A percentile compares a stretch with the other conserved stretches of the same genome.
Conservation (phyloP, 306 rosid genomes). For the Sechiopsis laciniata region DNA sequence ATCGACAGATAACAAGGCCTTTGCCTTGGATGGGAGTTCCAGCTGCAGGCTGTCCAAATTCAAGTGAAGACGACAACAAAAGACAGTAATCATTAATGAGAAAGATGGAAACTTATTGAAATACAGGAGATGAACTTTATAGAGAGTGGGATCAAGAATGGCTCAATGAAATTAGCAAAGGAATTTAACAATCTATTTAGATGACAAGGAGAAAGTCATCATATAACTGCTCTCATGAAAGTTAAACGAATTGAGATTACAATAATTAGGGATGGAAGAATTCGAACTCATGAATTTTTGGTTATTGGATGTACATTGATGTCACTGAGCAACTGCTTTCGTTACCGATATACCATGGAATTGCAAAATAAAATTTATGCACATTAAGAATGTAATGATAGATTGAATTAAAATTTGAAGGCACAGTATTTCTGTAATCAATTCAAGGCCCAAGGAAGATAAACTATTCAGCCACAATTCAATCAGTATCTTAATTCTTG, state of each 20-base stretch:
- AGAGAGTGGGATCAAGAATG: not conserved
- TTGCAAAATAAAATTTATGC: not conserved
- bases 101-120: not conserved
- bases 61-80: not conserved
- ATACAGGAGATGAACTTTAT: not conserved
- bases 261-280: too few species aligned
- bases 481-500: not conserved
- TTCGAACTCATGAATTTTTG: too few species aligned
- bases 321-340: too few species aligned
- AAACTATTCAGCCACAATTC: not conserved
- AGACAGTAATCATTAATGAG: not conserved
- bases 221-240: not conserved
- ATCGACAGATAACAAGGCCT: slow-evolving; percentile 52
- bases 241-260: not conserved
- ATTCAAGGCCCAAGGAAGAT: slow-evolving; percentile 6
- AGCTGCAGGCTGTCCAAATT: slow-evolving; percentile 49
- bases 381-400: not conserved
- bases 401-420: not conserved
- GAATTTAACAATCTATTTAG: not conserved
- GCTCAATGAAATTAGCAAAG: not conserved
- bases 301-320: too few species aligned
- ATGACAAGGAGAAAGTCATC: not conserved
- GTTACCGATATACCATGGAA: not conserved
- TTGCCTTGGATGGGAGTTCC: slow-evolving; percentile 42
- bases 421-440: not conserved